These are phyloP conservation scores for Gossypium bickii DNA, from an alignment of 345 rosid genomes.

Conservation along the genomic window DNA sequence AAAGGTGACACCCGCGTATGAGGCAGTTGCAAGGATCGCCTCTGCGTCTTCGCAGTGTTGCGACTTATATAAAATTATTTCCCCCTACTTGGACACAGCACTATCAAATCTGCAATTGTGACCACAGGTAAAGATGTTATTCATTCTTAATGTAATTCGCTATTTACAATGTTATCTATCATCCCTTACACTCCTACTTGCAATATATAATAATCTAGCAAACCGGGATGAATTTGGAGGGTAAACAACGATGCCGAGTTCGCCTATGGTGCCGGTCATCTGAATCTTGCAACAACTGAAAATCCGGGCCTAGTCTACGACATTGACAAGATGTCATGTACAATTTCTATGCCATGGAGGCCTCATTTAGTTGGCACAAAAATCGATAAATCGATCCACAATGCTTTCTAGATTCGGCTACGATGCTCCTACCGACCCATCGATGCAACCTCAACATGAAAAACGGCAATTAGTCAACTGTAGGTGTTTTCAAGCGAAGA, in stretches of 20 bases:
- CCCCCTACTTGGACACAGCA: slow-evolving; percentile 68
- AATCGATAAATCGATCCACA: slow-evolving; percentile 59
- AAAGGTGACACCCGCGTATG: slow-evolving; percentile 86
- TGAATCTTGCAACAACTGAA: slow-evolving; percentile 54
- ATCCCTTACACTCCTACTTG: slow-evolving; percentile 8
- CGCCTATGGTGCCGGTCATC: slow-evolving; percentile 77
- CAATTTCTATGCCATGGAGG: slow-evolving; percentile 85
- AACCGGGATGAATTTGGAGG: slow-evolving; percentile 53
- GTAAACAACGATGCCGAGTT: slow-evolving; percentile 59
- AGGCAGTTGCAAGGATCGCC: slow-evolving; percentile 88
- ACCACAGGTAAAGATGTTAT: slow-evolving; percentile 57
- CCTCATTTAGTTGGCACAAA: slow-evolving; percentile 45
- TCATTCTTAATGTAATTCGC: neutral
- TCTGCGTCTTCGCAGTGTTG: too few relatives aligned
- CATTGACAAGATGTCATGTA: slow-evolving; percentile 60
- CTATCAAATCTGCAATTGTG: slow-evolving; percentile 82
- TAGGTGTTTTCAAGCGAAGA: slow-evolving; percentile 48
- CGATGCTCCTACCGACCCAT: slow-evolving; percentile 79
- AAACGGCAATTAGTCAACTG: slow-evolving; percentile 25
- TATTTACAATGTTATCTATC: too few relatives aligned
- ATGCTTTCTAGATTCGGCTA: slow-evolving; percentile 61
- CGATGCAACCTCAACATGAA: slow-evolving; percentile 53
- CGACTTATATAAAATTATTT: slow-evolving; percentile 87
- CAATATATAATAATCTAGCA: slow-evolving; percentile 30
- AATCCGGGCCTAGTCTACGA: slow-evolving; percentile 84